A percentile compares a stretch with the other conserved stretches of the same genome.
Conservation (phyloP, 768 basidiomycete species). For the Gautieria morchelliformis region DNA sequence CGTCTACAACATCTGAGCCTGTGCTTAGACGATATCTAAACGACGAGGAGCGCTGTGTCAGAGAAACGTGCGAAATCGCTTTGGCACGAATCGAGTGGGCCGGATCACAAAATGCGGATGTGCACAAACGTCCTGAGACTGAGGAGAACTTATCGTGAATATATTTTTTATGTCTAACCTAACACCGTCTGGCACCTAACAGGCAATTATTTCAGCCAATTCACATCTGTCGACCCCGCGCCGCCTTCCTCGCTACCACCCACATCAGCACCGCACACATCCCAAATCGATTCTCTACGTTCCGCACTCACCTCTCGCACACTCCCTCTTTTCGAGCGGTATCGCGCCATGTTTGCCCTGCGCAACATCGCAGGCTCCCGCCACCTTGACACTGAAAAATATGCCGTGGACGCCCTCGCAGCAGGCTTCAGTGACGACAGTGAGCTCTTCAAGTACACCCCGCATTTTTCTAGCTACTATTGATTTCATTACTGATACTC, state of each 20-base stretch:
- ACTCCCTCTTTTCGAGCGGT: slow-evolving; percentile 80
- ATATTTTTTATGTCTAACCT: background rate
- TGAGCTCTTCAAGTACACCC: slow-evolving; percentile 81
- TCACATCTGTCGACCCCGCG: slow-evolving; percentile 84
- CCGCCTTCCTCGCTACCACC: slow-evolving; percentile 58
- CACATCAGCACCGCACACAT: slow-evolving; percentile 39
- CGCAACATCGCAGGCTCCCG: slow-evolving; percentile 79
- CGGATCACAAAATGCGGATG: slow-evolving; percentile 60
- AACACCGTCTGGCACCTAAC: background rate
- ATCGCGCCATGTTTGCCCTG: slow-evolving; percentile 96
- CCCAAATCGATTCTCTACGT: slow-evolving; percentile 44
- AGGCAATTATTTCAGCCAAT: slow-evolving; percentile 35
- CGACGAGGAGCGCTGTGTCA: slow-evolving; percentile 65
- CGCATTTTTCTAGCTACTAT: background rate
- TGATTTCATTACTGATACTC: background rate
- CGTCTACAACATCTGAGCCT: slow-evolving; percentile 51
- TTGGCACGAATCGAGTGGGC: slow-evolving; percentile 94
- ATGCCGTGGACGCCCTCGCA: slow-evolving; percentile 82
- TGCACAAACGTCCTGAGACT: slow-evolving; percentile 27
- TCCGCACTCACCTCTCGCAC: slow-evolving; percentile 52
- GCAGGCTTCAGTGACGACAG: slow-evolving; percentile 84
- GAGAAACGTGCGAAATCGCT: slow-evolving; percentile 97
- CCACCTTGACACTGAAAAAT: slow-evolving; percentile 76
- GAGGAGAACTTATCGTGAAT: slow-evolving; percentile 10
- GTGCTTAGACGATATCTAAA: slow-evolving; percentile 60